Evolutionary conservation across 768 basidiomycete genomes (phyloP).

Genomic region (Boletales sp.): DNA sequence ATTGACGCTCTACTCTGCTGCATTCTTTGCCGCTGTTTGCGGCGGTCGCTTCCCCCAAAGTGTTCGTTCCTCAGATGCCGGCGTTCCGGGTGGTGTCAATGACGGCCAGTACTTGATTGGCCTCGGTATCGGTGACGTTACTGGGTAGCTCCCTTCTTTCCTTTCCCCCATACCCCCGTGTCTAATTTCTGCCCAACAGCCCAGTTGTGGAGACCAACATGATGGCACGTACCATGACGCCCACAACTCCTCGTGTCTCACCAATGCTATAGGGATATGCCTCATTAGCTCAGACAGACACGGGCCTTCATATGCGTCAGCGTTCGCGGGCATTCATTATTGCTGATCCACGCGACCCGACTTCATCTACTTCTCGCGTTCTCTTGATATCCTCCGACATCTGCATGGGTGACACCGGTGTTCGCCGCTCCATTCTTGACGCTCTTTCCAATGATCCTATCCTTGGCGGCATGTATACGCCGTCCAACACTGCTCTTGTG

Average conservation of each 20-base stretch:
- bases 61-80: neutral
- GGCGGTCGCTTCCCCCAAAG: conserved; percentile 25
- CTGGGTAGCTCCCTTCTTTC: conserved; percentile 46
- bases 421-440: conserved; percentile 64
- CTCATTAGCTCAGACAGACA: conserved; percentile 58
- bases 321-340: conserved; percentile 75
- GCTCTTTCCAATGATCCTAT: conserved; percentile 44
- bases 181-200: conserved; percentile 28
- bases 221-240: conserved; percentile 48
- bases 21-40: conserved; percentile 37
- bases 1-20: conserved; percentile 40
- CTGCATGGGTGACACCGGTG: conserved; percentile 76
- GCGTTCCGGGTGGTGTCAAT: neutral
- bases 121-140: conserved; percentile 60
- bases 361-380: conserved; percentile 50
- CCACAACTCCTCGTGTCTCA: neutral
- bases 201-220: conserved; percentile 82
- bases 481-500: conserved; percentile 71
- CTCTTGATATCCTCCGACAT: conserved; percentile 83
- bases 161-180: neutral
- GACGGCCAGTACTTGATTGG: conserved; percentile 24
- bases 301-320: conserved; percentile 76
- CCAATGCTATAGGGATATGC: conserved; percentile 57
- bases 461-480: conserved; percentile 62
- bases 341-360: conserved; percentile 38